Evolutionary conservation across 371 early-diverging fungal genomes (phyloP), one percentile per base, ranked within the genome.

Genomic region (Chytridiales sp.): DNA sequence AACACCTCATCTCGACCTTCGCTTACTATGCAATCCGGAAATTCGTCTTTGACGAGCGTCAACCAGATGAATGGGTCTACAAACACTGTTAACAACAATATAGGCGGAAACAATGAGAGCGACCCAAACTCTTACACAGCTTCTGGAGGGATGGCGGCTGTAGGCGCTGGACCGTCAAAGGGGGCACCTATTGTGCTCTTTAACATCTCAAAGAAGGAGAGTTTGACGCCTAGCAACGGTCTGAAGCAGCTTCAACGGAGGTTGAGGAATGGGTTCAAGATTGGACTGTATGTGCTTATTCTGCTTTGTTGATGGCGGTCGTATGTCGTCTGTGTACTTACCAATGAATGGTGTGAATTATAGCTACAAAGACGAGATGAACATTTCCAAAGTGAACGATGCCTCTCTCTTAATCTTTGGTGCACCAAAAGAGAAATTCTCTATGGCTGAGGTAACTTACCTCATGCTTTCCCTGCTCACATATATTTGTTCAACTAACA

Each of bases 331-430:
- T 34, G 35, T 40, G n/a, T 44, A 17, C 3, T 43, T 19, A 32
- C 15, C 26, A 36, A 38, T 8, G 17, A 34, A 62, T 32, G 59
- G 9, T 24, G 27, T 39, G 0, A 9, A 19, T 3, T 35, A n/a
- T 42, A 78, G 81, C 34, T 75, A 67, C 66, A 81, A 81, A 51
- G 82, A 80, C 3, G 80, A 78, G 34, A 67, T 81, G 64, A 72
- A 41, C 30, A 32, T 69, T 15, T 53, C 66, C n/a, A 76, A 75
- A 48, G 52, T 80, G 4, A 50, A 36, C 22, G 79, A 77, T 24
- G 61, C 75, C 19, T 63, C 64, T 21, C 59, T 80, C 6, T 44
- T 82, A 21, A 61, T 82, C 17, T 79, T 82, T 59, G 77, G 81
- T 11, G 77, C 74, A 6, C 81, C 82, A 34, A 13, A 69, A 26